Evolutionary conservation across 371 early-diverging fungal species (phyloP).

Genomic region (Dichotomocladium elegans): DNA sequence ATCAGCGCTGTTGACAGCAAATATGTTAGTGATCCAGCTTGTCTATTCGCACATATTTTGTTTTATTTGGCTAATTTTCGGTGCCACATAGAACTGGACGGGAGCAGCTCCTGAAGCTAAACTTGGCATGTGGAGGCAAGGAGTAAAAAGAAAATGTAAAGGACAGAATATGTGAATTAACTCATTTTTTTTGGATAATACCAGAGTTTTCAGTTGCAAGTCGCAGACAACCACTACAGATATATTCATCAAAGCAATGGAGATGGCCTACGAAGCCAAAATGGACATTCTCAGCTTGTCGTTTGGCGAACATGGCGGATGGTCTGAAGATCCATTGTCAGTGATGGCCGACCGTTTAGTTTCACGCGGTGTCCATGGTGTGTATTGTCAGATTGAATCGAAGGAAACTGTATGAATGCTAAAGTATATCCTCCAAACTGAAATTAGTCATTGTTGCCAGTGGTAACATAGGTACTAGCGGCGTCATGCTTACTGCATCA

Average conservation of each 20-base stretch:
- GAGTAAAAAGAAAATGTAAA: too few species aligned
- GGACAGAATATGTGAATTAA: too few species aligned
- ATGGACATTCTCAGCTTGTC: conserved; percentile 33
- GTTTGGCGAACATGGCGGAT: conserved; percentile 24
- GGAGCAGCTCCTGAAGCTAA: conserved; percentile 66
- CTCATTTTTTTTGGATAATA: too few species aligned
- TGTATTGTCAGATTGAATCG: neutral
- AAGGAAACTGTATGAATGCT: neutral
- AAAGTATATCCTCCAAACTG: neutral
- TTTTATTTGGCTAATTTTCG: too few species aligned
- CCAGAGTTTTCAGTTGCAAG: conserved; percentile 31
- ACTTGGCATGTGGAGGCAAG: conserved; percentile 39
- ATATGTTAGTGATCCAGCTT: too few species aligned
- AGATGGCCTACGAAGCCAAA: conserved; percentile 60
- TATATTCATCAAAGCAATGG: conserved; percentile 69
- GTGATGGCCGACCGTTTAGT: conserved; percentile 30
- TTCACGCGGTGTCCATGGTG: conserved; percentile 30
- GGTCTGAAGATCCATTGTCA: conserved; percentile 28
- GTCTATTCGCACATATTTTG: too few species aligned
- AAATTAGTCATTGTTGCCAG: conserved; percentile 39
- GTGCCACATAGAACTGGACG: conserved; percentile 39
- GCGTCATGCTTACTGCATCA: conserved; percentile 52
- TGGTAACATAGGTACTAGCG: conserved; percentile 68
- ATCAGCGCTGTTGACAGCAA: too few species aligned
- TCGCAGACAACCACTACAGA: conserved; percentile 58